phyloP scores from a whole-genome alignment of 2,329 filamentous ascomycete species.

The Apiospora saccharicola region DNA sequence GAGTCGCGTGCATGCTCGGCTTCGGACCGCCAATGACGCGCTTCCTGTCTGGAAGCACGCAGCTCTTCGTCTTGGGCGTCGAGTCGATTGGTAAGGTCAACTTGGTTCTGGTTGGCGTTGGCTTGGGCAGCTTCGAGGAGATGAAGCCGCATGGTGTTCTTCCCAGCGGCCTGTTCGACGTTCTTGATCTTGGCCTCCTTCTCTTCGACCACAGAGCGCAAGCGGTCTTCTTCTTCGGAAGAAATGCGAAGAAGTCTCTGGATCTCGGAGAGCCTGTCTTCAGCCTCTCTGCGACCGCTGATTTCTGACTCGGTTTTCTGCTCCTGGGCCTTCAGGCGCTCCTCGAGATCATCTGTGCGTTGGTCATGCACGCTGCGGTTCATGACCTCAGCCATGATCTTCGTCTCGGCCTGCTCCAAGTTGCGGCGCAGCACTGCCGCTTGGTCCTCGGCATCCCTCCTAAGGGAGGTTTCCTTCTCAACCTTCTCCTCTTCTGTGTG shows the following conservation, averaged over 20 bases:
- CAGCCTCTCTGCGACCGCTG: constrained; percentile 68
- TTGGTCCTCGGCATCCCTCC: constrained; percentile 61
- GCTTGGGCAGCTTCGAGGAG: constrained; percentile 73
- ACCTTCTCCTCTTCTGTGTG: constrained; percentile 49
- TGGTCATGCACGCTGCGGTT: constrained; percentile 65
- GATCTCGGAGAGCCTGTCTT: constrained; percentile 77
- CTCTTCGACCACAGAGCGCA: constrained; percentile 72
- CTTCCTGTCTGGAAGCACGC: constrained; percentile 62
- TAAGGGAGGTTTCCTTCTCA: constrained; percentile 56
- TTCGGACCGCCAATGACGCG: constrained; percentile 67
- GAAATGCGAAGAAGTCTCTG: constrained; percentile 73
- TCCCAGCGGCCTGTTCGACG: constrained; percentile 62
- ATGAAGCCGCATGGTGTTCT: constrained; percentile 67
- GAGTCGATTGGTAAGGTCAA: constrained; percentile 63
- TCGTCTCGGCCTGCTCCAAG: constrained; percentile 64
- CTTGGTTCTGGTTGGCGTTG: constrained; percentile 60
- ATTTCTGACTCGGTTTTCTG: constrained; percentile 70
- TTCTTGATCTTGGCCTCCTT: constrained; percentile 71
- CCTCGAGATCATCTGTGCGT: constrained; percentile 74
- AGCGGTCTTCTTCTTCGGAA: constrained; percentile 75
- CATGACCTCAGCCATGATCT: constrained; percentile 67
- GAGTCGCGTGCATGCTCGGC: constrained; percentile 65
- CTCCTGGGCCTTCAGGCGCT: constrained; percentile 70
- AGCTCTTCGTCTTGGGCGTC: constrained; percentile 63
- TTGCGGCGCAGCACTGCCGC: constrained; percentile 61